phyloP scores from a whole-genome alignment of 352 stramenopile genomes.

The Thraustotheca clavata region DNA sequence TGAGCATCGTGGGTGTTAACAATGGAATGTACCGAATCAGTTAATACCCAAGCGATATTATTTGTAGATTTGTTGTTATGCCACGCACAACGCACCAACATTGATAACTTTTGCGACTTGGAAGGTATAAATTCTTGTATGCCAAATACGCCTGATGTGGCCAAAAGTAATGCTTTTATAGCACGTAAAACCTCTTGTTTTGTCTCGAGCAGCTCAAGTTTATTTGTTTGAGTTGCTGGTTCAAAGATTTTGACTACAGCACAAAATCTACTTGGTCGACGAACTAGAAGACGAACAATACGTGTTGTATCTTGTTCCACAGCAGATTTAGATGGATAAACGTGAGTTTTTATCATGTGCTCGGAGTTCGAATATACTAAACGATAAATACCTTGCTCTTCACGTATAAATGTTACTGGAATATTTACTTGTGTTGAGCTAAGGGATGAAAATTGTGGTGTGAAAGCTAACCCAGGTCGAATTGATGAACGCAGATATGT shows the following conservation, averaged over 20 bases:
- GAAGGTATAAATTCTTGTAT: slow-evolving; percentile 14
- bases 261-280: background rate
- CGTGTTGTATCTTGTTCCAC: background rate
- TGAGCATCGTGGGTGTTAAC: background rate
- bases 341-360: background rate
- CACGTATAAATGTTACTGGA: background rate
- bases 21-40: background rate
- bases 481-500: background rate
- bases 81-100: slow-evolving; percentile 4
- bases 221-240: background rate
- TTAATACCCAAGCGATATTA: slow-evolving; percentile 1
- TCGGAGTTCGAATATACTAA: background rate
- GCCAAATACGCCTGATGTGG: background rate
- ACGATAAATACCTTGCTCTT: background rate
- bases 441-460: too few relatives aligned
- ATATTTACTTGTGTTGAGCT: background rate
- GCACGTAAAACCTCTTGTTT: background rate
- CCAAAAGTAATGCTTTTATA: background rate
- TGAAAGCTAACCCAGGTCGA: background rate
- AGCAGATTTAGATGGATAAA: background rate
- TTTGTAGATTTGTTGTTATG: background rate
- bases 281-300: background rate
- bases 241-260: background rate
- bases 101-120: background rate
- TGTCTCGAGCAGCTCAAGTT: background rate